These are phyloP conservation scores for Pseudogymnoascus sp. DNA, from an alignment of 2,329 filamentous ascomycete genomes.

Conservation along the genomic window DNA sequence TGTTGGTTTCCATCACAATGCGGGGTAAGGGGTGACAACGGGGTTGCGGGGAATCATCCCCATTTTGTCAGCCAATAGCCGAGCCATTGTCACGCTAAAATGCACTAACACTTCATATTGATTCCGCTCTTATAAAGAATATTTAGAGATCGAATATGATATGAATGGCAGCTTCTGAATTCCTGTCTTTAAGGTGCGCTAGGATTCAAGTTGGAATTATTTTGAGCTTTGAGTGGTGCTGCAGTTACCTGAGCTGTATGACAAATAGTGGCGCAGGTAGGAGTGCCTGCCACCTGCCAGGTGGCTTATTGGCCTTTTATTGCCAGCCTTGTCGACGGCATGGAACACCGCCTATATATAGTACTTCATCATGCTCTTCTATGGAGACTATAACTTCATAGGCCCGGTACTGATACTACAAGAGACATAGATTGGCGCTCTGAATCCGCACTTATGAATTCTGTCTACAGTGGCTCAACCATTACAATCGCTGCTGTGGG, in stretches of 20 bases:
- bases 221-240: neutral
- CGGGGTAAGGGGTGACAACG: no score
- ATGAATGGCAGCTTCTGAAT: no score
- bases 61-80: no score
- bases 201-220: no score
- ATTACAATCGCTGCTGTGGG: slow-evolving; percentile 16
- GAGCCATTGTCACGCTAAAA: no score
- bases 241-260: neutral
- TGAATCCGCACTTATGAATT: slow-evolving; percentile 17
- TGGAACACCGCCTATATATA: neutral
- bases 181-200: no score
- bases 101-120: no score
- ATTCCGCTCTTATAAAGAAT: no score
- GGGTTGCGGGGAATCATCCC: no score
- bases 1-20: no score
- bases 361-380: neutral
- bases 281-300: neutral
- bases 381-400: neutral
- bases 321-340: neutral
- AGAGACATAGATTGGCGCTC: slow-evolving; percentile 16
- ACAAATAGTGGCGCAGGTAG: neutral
- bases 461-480: slow-evolving; percentile 15
- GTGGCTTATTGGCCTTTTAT: neutral
- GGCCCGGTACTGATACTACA: neutral
- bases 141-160: no score